Conservation (phyloP, 306 rosid species). For the Ormosia semicastrata region DNA sequence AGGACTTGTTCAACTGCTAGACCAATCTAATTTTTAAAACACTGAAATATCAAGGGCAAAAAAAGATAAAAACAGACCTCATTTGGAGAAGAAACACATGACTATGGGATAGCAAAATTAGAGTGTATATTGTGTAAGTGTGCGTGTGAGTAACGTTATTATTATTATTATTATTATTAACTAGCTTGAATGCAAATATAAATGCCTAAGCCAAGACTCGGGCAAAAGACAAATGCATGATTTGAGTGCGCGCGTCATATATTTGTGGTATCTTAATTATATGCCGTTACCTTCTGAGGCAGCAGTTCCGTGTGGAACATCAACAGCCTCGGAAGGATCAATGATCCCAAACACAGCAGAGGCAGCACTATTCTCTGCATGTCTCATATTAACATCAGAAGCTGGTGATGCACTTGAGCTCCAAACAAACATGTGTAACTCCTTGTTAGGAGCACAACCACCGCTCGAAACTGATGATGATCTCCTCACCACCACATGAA, state of each 20-base stretch:
- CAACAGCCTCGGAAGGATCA: slow-evolving; percentile 44
- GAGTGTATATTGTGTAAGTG: no score
- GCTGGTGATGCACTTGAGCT: slow-evolving; percentile 57
- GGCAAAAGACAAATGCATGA: background rate
- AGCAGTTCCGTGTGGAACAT: slow-evolving; percentile 24
- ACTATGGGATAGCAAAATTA: no score
- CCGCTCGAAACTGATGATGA: slow-evolving; percentile 26
- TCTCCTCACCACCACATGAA: slow-evolving; percentile 64
- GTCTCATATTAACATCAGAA: slow-evolving; percentile 53
- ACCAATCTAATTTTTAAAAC: no score
- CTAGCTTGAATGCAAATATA: no score
- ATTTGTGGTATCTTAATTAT: no score
- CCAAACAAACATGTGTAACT: slow-evolving; percentile 67
- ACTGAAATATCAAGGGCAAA: no score
- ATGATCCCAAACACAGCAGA: slow-evolving; percentile 33
- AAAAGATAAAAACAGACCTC: no score
- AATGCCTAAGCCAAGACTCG: background rate
- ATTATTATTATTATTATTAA: no score
- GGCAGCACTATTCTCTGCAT: slow-evolving; percentile 40
- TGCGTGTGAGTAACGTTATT: no score
- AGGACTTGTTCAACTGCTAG: no score
- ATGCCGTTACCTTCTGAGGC: slow-evolving; percentile 43
- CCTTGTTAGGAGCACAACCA: slow-evolving; percentile 29
- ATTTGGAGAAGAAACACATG: no score
- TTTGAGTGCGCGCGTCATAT: background rate